Base-by-base conservation (phyloP, 2,329 filamentous ascomycete species). In the Stemphylium lycopersici region DNA sequence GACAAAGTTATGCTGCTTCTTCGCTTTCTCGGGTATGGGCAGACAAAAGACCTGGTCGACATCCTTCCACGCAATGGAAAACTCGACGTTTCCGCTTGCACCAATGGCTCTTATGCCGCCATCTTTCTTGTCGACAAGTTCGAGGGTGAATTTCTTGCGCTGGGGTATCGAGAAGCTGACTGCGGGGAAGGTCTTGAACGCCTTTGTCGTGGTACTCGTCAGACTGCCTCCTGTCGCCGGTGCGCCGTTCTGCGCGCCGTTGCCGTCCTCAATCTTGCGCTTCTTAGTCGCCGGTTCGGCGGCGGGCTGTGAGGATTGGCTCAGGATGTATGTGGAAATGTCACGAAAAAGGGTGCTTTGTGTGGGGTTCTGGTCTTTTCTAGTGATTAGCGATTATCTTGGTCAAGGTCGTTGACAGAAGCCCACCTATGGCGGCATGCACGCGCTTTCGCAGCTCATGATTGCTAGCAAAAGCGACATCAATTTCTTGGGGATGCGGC, bases 1-100 rank as follows among this genome's bases (percentile, higher is more conserved):
- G 64, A 85, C 82, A 67, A 87, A 87, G 62, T 85, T 86, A 72
- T 83, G 83, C 63, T 87, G 84, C 49, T 83, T 81, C 57, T 86
- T 83, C 3, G 84, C 80, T 66, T 87, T 88, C 63, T 88, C 86
- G 4, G 86, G 86, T 2, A 88, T 81, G 0, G 85, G 85, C 34
- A 88, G 77, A 62, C 84, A 86, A 60, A 87, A 78, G 44, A 84
- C 77, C 67, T 87, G 81, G 47, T 84, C 83, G 77, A 84, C 79
- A 52, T 79, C 76, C 49, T 74, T 72, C 75, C 83, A 76, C 0
- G 77, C 68, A 32, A 85, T 72, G 13, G 79, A 79, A 66, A 84
- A 83, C 60, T 85, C 83, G 38, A 86, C 75, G 38, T 78, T 79
- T 15, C 80, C 81, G 3, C 78, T 71, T 37, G 84, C 78, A 51